Percentiles rank a stretch among this genome's conserved stretches.
These are phyloP conservation scores for Rugiboletus extremiorientalis DNA, from an alignment of 1,284 basidiomycete species.

Conservation along the genomic window DNA sequence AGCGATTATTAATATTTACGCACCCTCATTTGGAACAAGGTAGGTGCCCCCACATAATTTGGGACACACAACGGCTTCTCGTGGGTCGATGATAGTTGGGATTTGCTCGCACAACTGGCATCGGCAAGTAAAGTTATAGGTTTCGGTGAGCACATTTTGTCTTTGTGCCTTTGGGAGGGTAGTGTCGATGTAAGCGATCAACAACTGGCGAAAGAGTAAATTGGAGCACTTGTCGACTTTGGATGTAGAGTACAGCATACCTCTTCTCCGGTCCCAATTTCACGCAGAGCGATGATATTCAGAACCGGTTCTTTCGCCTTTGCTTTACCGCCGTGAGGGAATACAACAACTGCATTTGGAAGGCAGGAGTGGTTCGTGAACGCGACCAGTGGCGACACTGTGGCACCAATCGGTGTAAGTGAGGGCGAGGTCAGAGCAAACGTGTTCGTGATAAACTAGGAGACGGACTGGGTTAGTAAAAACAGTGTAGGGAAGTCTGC, in stretches of 20 bases:
- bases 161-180: slow-evolving; percentile 63
- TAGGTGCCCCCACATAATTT: slow-evolving; percentile 63
- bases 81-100: slow-evolving; percentile 52
- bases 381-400: slow-evolving; percentile 76
- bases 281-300: slow-evolving; percentile 68
- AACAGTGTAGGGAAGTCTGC: not conserved
- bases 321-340: slow-evolving; percentile 55
- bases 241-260: slow-evolving; percentile 38
- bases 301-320: slow-evolving; percentile 57
- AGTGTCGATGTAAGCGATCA: slow-evolving; percentile 86
- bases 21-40: slow-evolving; percentile 57
- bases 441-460: slow-evolving; percentile 84
- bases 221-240: slow-evolving; percentile 1
- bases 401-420: slow-evolving; percentile 77
- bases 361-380: slow-evolving; percentile 91
- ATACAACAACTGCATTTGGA: slow-evolving; percentile 90
- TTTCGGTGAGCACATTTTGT: slow-evolving; percentile 59
- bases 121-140: slow-evolving; percentile 80
- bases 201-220: slow-evolving; percentile 37
- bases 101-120: slow-evolving; percentile 59
- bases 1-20: slow-evolving; percentile 16
- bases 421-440: slow-evolving; percentile 81
- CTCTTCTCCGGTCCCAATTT: slow-evolving; percentile 69
- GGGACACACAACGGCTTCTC: slow-evolving; percentile 69
- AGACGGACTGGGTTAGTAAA: not conserved